A percentile compares a stretch with the other conserved stretches of the same genome.
Evolutionary conservation across 2,329 filamentous ascomycete species (phyloP).

Genomic region (Calcarisporium arbuscula): DNA sequence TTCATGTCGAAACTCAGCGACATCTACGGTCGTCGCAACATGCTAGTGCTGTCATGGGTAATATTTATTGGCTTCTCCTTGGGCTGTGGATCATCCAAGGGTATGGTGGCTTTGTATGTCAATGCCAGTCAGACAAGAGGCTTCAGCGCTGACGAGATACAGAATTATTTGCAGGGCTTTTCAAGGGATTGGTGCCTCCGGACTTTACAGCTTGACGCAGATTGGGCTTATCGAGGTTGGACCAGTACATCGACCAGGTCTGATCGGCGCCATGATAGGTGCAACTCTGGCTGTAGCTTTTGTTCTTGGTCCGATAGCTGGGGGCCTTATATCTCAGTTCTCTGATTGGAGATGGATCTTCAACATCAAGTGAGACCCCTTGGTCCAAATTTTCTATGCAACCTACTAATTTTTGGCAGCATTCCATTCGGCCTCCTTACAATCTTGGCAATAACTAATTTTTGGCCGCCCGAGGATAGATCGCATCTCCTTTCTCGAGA

Average conservation of each 20-base stretch:
- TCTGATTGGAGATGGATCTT: slow-evolving; percentile 55
- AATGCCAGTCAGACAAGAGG: background rate
- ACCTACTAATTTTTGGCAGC: slow-evolving; percentile 23
- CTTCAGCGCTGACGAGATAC: slow-evolving; percentile 13
- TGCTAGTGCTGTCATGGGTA: slow-evolving; percentile 44
- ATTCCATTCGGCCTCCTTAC: slow-evolving; percentile 42
- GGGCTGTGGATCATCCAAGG: slow-evolving; percentile 43
- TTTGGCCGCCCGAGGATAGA: slow-evolving; percentile 35
- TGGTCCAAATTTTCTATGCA: background rate
- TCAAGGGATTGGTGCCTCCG: slow-evolving; percentile 55
- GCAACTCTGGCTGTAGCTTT: slow-evolving; percentile 51
- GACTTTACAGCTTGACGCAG: slow-evolving; percentile 54
- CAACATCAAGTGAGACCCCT: slow-evolving; percentile 50
- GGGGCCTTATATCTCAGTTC: slow-evolving; percentile 47
- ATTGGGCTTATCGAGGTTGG: slow-evolving; percentile 52
- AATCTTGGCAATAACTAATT: slow-evolving; percentile 39
- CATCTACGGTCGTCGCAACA: slow-evolving; percentile 48
- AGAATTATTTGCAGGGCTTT: slow-evolving; percentile 54
- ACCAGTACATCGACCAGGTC: slow-evolving; percentile 42
- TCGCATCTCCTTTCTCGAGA: slow-evolving; percentile 30
- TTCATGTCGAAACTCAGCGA: slow-evolving; percentile 54
- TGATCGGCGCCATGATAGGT: slow-evolving; percentile 50
- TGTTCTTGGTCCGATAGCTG: slow-evolving; percentile 52
- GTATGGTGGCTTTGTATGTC: slow-evolving; percentile 46
- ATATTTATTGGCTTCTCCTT: slow-evolving; percentile 50